Evolutionary conservation across 148 eudicot species (phyloP).

Genomic region (Chenopodium suecicum): DNA sequence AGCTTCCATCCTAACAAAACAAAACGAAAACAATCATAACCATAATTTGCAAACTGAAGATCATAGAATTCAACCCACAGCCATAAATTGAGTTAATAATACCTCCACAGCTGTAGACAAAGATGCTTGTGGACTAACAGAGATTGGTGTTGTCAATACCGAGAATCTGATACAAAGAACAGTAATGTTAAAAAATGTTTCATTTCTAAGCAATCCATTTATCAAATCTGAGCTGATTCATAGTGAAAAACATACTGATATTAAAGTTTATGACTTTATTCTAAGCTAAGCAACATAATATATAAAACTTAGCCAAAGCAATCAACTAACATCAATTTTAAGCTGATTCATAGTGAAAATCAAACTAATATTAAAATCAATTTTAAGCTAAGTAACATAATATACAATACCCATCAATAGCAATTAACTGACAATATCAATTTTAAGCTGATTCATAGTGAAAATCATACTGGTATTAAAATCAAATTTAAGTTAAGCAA

Average conservation of each 20-base stretch:
- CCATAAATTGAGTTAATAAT: conserved; percentile 32
- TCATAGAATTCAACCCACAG: neutral
- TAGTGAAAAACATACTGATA: no score
- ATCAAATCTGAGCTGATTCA: neutral
- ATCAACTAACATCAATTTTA: no score
- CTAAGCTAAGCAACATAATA: neutral
- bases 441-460: neutral
- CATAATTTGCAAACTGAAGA: neutral
- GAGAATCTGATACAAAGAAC: conserved; percentile 48
- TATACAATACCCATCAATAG: neutral
- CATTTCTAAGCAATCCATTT: neutral
- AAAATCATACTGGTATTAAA: no score
- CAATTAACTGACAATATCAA: neutral
- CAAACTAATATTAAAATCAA: neutral
- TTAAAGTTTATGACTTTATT: neutral
- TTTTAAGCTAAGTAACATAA: neutral
- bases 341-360: neutral
- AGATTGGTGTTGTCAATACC: conserved; percentile 29
- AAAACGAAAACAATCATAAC: neutral
- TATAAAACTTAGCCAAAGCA: neutral
- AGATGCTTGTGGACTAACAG: conserved; percentile 52
- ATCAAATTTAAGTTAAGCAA: neutral
- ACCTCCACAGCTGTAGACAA: conserved; percentile 78
- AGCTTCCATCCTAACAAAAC: conserved; percentile 56
- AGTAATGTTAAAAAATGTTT: neutral